These are phyloP conservation scores for Casuarina cunninghamiana DNA, from an alignment of 306 rosid species.

Conservation along the genomic window DNA sequence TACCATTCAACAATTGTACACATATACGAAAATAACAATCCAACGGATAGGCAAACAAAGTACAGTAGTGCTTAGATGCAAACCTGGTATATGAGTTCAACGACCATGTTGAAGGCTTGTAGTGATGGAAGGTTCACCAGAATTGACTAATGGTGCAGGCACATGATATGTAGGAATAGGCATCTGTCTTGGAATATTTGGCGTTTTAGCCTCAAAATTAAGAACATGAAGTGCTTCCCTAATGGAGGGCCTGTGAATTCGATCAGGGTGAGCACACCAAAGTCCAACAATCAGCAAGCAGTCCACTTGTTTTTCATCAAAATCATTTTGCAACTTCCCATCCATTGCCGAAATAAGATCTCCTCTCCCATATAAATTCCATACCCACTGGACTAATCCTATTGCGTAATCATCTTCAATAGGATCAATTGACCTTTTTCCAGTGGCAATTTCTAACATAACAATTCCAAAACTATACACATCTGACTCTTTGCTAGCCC, in stretches of 20 bases:
- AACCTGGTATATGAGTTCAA: too few relatives aligned
- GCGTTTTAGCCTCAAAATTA: constrained; percentile 29
- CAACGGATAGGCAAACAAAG: too few relatives aligned
- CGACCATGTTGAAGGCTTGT: constrained; percentile 30
- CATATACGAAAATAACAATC: too few relatives aligned
- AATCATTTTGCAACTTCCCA: constrained; percentile 18
- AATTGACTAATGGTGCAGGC: constrained; percentile 8
- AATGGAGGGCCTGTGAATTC: constrained; percentile 25
- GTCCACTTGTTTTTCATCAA: constrained; percentile 27
- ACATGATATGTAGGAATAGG: constrained; percentile 25
- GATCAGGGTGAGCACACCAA: constrained; percentile 43
- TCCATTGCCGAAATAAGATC: constrained; percentile 22
- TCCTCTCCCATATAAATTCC: constrained; percentile 37
- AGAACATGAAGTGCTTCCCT: constrained; percentile 32
- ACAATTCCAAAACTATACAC: constrained; percentile 37
- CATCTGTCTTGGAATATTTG: constrained; percentile 28
- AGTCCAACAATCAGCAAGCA: constrained; percentile 39
- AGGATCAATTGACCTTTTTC: constrained; percentile 22
- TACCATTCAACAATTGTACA: too few relatives aligned
- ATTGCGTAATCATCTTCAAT: constrained; percentile 5
- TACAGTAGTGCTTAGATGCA: too few relatives aligned
- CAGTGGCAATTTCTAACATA: constrained; percentile 24
- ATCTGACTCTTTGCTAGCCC: constrained; percentile 33
- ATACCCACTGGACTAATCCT: constrained; percentile 41
- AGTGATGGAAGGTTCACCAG: constrained; percentile 22